A percentile compares a stretch with the other conserved stretches of the same genome.
phyloP scores from a whole-genome alignment of 2,329 filamentous ascomycete genomes.

The Penicillium thymicola region DNA sequence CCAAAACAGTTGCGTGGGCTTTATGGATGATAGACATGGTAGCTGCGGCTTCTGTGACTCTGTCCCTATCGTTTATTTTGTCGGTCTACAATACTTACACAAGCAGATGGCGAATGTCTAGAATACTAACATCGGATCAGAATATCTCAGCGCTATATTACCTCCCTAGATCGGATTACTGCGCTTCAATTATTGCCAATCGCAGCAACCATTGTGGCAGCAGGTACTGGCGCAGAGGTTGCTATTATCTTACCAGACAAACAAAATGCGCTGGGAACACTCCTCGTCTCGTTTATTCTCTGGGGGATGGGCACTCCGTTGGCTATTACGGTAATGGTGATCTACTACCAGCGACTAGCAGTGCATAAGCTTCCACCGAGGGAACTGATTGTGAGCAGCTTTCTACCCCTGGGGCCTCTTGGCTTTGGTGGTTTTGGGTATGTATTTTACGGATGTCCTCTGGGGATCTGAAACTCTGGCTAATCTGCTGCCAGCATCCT shows the following conservation, averaged over 20 bases:
- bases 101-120: background rate
- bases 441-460: background rate
- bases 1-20: constrained; percentile 46
- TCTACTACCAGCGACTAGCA: constrained; percentile 68
- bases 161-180: constrained; percentile 56
- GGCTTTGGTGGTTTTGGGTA: constrained; percentile 62
- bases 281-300: constrained; percentile 64
- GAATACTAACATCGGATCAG: constrained; percentile 30
- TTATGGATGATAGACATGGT: constrained; percentile 51
- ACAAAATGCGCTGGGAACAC: constrained; percentile 57
- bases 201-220: constrained; percentile 63
- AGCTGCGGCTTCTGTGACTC: constrained; percentile 41
- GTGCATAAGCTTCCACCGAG: constrained; percentile 63
- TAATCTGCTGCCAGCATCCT: constrained; percentile 42
- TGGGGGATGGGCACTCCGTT: constrained; percentile 64
- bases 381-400: constrained; percentile 66
- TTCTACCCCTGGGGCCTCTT: constrained; percentile 64
- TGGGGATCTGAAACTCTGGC: constrained; percentile 30
- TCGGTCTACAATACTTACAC: constrained; percentile 29
- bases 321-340: constrained; percentile 60
- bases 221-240: constrained; percentile 62
- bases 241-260: constrained; percentile 57
- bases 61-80: constrained; percentile 56
- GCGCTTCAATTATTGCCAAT: constrained; percentile 65
- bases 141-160: constrained; percentile 33